These are phyloP conservation scores for Monascus ruber DNA, from an alignment of 2,329 filamentous ascomycete genomes.

Conservation along the genomic window DNA sequence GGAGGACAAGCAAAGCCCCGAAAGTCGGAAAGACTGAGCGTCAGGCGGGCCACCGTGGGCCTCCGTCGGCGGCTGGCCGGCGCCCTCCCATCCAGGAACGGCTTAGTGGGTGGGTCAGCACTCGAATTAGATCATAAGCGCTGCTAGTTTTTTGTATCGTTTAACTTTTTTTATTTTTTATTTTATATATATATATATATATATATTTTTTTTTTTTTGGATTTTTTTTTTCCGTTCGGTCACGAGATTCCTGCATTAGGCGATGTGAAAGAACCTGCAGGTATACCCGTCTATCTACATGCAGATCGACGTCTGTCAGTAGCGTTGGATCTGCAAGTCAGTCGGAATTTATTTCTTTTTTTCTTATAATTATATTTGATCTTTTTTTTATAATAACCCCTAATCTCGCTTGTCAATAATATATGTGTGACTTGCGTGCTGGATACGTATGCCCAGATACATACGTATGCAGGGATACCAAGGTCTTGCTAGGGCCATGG, in stretches of 20 bases:
- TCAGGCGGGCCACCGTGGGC: conserved; percentile 1
- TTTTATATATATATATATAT: too few species aligned
- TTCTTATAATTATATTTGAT: not conserved
- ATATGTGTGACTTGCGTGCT: too few species aligned
- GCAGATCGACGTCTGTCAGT: not conserved
- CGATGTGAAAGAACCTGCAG: not conserved
- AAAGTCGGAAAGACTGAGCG: conserved; percentile 14
- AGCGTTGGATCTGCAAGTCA: not conserved
- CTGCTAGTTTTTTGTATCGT: conserved; percentile 7
- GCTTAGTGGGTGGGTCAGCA: conserved; percentile 14
- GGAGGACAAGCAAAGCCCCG: conserved; percentile 13
- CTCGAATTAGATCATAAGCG: conserved; percentile 12
- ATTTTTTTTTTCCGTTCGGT: not conserved
- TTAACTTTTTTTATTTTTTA: conserved; percentile 1
- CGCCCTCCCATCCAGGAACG: conserved; percentile 15
- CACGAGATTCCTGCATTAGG: not conserved
- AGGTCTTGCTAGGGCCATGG: too few species aligned
- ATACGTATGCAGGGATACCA: too few species aligned
- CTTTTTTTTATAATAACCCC: too few species aligned
- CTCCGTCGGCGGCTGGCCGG: conserved; percentile 13
- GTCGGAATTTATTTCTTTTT: not conserved
- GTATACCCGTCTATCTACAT: not conserved
- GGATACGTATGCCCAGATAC: too few species aligned
- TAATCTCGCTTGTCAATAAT: too few species aligned
- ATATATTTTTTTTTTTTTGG: conserved; percentile 1